Evolutionary conservation across 345 rosid genomes (phyloP), one percentile per base, ranked within the genome.

Genomic region (Pseudoturritis turrita): DNA sequence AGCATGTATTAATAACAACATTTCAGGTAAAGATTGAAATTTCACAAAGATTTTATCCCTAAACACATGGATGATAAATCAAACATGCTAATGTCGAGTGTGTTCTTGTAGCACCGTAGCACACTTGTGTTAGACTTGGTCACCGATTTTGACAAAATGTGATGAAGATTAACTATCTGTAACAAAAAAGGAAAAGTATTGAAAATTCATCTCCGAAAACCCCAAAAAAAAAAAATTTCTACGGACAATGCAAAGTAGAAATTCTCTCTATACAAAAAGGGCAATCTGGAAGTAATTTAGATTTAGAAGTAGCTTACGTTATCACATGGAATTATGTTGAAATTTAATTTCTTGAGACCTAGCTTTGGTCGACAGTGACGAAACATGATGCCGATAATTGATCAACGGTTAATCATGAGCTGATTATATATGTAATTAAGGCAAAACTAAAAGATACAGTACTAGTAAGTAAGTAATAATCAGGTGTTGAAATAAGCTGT

Each of bases 31-130:
- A n/a, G n/a, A n/a, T n/a, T n/a, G n/a, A n/a, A n/a, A n/a, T n/a
- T n/a, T n/a, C n/a, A n/a, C n/a, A n/a, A n/a, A n/a, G n/a, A n/a
- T n/a, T n/a, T n/a, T n/a, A n/a, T n/a, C n/a, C n/a, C 28, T 36
- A 46, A 21, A 62, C 45, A 40, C 18, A 62, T 41, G 37, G 56
- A 17, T 74, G 45, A 65, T 37, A 57, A 78, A 22, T 0, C 17
- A 17, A 63, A 93, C 99, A 97, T 95, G 97, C 99, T 95, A 69
- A 95, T 82, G 72, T 95, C 97, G 36, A 95, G 96, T 63, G 88
- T 88, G 56, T 89, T 91, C 84, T 83, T 91, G 83, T 89, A 89
- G 87, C 97, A 91, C 97, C 97, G 91, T 59, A 95, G 72, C 62
- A 91, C 92, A 55, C 80, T 79, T 12, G 97, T 88, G 70, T 83